Conservation (phyloP, 352 stramenopile species). For the Pythium scleroteichum region DNA sequence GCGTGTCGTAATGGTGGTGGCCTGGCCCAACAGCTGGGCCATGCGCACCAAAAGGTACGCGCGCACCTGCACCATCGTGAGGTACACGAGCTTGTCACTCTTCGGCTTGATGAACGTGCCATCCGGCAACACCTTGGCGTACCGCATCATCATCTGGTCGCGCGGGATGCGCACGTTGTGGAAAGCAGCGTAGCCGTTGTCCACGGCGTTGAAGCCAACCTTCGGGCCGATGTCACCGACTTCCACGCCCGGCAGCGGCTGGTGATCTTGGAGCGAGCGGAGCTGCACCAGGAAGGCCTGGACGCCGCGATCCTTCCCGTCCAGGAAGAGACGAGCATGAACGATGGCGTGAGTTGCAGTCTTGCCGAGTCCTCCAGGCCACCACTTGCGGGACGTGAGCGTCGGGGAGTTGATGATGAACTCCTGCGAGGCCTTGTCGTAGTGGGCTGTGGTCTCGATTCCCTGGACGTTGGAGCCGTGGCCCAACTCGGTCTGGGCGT, state of each 20-base stretch:
- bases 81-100: slow-evolving; percentile 68
- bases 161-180: slow-evolving; percentile 87
- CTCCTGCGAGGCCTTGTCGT: slow-evolving; percentile 86
- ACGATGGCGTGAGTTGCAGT: slow-evolving; percentile 93
- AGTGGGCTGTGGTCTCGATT: slow-evolving; percentile 93
- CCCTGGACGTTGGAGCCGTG: slow-evolving; percentile 92
- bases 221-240: slow-evolving; percentile 93
- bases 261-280: slow-evolving; percentile 74
- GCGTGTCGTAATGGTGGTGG: slow-evolving; percentile 48
- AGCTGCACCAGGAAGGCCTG: slow-evolving; percentile 95
- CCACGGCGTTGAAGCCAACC: slow-evolving; percentile 89
- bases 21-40: slow-evolving; percentile 24
- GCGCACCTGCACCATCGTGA: slow-evolving; percentile 55
- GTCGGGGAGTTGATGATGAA: slow-evolving; percentile 95
- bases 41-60: slow-evolving; percentile 28
- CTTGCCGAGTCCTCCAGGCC: slow-evolving; percentile 91
- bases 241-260: slow-evolving; percentile 83
- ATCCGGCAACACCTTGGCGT: slow-evolving; percentile 49
- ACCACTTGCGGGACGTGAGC: slow-evolving; percentile 95
- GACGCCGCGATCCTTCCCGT: slow-evolving; percentile 76
- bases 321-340: slow-evolving; percentile 81
- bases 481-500: slow-evolving; percentile 95
- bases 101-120: slow-evolving; percentile 60
- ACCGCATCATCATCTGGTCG: slow-evolving; percentile 56
- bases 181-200: slow-evolving; percentile 92